A percentile compares a stretch with the other conserved stretches of the same genome.
Evolutionary conservation across 2,329 filamentous ascomycete genomes (phyloP).

Genomic region (Diaporthe sp.): DNA sequence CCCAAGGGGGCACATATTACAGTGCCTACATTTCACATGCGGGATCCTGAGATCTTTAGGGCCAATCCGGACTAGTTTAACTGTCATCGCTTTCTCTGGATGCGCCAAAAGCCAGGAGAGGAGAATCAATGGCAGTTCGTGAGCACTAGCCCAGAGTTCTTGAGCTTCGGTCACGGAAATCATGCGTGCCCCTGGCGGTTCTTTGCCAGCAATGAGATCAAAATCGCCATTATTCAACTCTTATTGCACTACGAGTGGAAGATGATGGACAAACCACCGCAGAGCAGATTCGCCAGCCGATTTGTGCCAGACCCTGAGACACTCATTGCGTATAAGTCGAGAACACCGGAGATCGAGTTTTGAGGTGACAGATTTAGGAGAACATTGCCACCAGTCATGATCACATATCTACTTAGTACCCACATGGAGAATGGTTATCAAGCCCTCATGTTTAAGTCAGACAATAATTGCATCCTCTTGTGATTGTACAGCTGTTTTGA

Average conservation of each 20-base stretch:
- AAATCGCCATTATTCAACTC: slow-evolving; percentile 45
- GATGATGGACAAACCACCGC: background rate
- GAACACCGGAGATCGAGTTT: background rate
- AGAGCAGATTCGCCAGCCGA: background rate
- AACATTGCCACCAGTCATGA: background rate
- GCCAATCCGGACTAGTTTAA: slow-evolving; percentile 9
- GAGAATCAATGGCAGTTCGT: slow-evolving; percentile 51
- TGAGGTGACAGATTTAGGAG: background rate
- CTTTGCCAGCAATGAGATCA: slow-evolving; percentile 50
- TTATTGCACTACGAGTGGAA: slow-evolving; percentile 42
- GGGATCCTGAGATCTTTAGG: background rate
- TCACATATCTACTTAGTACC: background rate
- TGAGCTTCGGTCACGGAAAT: slow-evolving; percentile 51
- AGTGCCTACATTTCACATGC: slow-evolving; percentile 2
- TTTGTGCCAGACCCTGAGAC: slow-evolving; percentile 4
- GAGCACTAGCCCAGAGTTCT: slow-evolving; percentile 44
- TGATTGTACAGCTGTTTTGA: too few relatives aligned
- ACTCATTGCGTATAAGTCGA: slow-evolving; percentile 7
- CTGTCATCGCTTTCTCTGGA: background rate
- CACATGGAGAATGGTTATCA: too few relatives aligned
- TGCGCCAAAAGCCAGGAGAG: slow-evolving; percentile 15
- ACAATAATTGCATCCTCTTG: too few relatives aligned
- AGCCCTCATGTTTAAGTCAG: too few relatives aligned
- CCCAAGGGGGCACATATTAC: background rate
- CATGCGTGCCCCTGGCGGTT: slow-evolving; percentile 52